These are phyloP conservation scores for Blastobotrys attinorum DNA, from an alignment of 805 yeast genomes.

Conservation along the genomic window DNA sequence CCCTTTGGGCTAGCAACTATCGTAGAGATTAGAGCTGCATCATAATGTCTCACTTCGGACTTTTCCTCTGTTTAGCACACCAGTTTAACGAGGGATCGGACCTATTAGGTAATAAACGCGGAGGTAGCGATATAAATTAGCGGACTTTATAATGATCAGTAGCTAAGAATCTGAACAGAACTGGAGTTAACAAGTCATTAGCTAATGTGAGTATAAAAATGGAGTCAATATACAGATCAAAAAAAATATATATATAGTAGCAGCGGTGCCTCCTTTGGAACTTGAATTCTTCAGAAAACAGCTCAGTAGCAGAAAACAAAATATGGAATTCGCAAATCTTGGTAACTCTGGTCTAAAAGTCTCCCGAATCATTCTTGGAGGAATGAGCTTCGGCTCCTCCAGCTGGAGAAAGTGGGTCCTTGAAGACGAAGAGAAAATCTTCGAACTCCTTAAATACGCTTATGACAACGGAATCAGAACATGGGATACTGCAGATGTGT, in stretches of 20 bases:
- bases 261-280: background rate
- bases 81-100: no score
- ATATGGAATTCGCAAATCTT: background rate
- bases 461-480: conserved; percentile 40
- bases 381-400: conserved; percentile 30
- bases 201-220: no score
- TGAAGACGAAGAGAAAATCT: conserved; percentile 40
- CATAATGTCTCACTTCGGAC: no score
- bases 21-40: no score
- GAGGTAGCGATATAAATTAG: no score
- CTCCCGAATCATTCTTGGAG: conserved; percentile 33
- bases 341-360: conserved; percentile 34
- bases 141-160: no score
- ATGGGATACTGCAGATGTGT: conserved; percentile 38
- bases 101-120: no score
- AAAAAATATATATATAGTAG: background rate
- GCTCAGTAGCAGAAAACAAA: background rate
- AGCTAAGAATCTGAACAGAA: no score
- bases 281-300: background rate
- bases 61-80: no score
- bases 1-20: no score
- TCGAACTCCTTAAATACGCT: conserved; percentile 37
- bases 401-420: conserved; percentile 38
- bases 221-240: no score
- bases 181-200: no score